phyloP scores from a whole-genome alignment of 2,329 filamentous ascomycete genomes.

The Colletotrichum sansevieriae region DNA sequence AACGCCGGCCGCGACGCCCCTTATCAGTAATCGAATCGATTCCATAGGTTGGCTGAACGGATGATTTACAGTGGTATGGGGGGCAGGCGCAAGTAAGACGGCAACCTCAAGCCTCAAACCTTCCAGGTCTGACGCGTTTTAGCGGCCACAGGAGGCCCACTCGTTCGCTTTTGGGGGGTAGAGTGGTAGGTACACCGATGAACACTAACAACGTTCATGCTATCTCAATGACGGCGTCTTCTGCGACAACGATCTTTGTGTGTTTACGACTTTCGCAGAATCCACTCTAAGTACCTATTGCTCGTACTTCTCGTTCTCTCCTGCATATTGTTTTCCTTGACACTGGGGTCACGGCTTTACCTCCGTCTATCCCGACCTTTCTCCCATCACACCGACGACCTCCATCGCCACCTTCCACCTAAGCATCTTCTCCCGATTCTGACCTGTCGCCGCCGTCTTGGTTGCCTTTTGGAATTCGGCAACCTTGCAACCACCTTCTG shows the following conservation, averaged over 20 bases:
- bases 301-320: neutral
- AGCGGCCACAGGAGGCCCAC: neutral
- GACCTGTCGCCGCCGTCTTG: neutral
- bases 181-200: no score
- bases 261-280: neutral
- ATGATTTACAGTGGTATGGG: neutral
- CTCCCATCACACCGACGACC: constrained; percentile 11
- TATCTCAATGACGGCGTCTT: constrained; percentile 5
- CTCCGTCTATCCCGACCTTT: constrained; percentile 12
- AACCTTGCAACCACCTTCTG: no score
- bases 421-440: neutral
- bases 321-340: no score
- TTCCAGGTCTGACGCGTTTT: constrained; percentile 9
- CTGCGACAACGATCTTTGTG: neutral
- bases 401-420: constrained; percentile 27
- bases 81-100: constrained; percentile 7
- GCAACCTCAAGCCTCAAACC: constrained; percentile 23
- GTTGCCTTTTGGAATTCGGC: neutral
- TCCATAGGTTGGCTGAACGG: neutral
- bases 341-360: constrained; percentile 20
- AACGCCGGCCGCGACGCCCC: neutral
- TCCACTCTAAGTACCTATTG: neutral
- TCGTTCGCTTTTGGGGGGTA: no score
- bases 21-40: constrained; percentile 10
- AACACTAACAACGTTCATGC: neutral